Conservation (phyloP, 164 flowering plant species). For the Nymphaea thermarum region DNA sequence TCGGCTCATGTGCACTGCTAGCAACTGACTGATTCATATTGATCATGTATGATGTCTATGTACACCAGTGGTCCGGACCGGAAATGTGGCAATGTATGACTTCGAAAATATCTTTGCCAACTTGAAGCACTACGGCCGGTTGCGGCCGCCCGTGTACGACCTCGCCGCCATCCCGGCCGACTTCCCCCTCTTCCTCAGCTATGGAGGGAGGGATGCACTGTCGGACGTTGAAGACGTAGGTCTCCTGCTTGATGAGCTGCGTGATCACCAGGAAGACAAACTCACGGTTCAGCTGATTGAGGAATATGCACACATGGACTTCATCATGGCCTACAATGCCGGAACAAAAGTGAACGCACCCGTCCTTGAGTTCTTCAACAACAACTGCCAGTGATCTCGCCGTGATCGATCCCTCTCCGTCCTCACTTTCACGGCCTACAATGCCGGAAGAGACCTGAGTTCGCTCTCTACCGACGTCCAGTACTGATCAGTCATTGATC, state of each 20-base stretch:
- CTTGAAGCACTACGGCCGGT: conserved; percentile 34
- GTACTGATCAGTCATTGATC: too few species aligned
- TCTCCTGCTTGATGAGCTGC: conserved; percentile 31
- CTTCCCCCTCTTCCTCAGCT: conserved; percentile 57
- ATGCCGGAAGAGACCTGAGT: too few species aligned
- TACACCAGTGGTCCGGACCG: conserved; percentile 39
- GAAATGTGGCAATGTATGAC: conserved; percentile 37
- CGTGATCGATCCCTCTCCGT: too few species aligned
- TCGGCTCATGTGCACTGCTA: too few species aligned
- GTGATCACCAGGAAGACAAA: conserved; percentile 50
- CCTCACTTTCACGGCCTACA: too few species aligned
- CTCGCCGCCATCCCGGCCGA: conserved; percentile 44
- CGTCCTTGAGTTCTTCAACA: neutral
- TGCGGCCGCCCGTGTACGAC: conserved; percentile 42
- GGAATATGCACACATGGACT: conserved; percentile 59
- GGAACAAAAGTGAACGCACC: neutral
- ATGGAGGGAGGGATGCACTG: conserved; percentile 57
- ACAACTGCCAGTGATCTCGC: too few species aligned
- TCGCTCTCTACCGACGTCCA: too few species aligned
- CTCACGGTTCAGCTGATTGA: conserved; percentile 38
- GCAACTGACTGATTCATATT: too few species aligned
- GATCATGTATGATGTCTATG: too few species aligned
- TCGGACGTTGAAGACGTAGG: conserved; percentile 42
- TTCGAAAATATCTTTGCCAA: conserved; percentile 27
- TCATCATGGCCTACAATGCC: conserved; percentile 29